Evolutionary conservation across 352 stramenopile genomes (phyloP).

Genomic region (Peronospora tabacina): DNA sequence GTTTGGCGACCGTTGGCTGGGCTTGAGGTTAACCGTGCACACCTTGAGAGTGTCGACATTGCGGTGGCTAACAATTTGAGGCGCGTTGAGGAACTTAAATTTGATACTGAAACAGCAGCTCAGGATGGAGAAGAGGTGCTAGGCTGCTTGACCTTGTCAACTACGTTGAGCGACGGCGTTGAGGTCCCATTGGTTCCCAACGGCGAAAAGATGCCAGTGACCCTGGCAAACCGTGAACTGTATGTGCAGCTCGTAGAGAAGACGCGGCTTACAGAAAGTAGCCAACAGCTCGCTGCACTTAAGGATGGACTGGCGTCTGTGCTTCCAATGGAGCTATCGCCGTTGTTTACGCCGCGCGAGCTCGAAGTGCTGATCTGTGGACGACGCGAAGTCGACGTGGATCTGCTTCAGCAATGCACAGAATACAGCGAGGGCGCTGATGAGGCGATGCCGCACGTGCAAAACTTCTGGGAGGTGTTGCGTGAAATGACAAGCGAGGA

Average conservation of each 20-base stretch:
- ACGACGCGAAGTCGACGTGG: conserved; percentile 93
- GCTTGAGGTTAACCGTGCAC: conserved; percentile 58
- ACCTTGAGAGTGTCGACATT: conserved; percentile 79
- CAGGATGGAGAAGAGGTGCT: conserved; percentile 44
- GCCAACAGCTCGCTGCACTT: conserved; percentile 66
- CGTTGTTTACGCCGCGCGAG: conserved; percentile 93
- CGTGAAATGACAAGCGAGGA: conserved; percentile 94
- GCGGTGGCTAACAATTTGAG: conserved; percentile 61
- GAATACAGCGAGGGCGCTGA: conserved; percentile 95
- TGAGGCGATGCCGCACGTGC: conserved; percentile 86
- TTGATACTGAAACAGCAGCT: conserved; percentile 15
- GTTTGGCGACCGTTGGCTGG: conserved; percentile 84
- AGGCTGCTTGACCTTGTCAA: conserved; percentile 70
- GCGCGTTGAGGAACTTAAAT: conserved; percentile 50
- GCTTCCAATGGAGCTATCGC: conserved; percentile 93
- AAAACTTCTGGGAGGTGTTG: conserved; percentile 94
- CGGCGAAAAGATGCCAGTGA: conserved; percentile 65
- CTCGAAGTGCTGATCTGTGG: conserved; percentile 95
- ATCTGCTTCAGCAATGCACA: conserved; percentile 91
- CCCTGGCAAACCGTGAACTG: conserved; percentile 41
- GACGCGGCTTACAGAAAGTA: conserved; percentile 70
- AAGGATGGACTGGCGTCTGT: conserved; percentile 89
- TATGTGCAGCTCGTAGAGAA: conserved; percentile 69
- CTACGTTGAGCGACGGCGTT: conserved; percentile 68
- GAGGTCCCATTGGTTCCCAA: conserved; percentile 62